These are phyloP conservation scores for Coprinopsis marcescibilis DNA, from an alignment of 768 basidiomycete species.

Conservation along the genomic window DNA sequence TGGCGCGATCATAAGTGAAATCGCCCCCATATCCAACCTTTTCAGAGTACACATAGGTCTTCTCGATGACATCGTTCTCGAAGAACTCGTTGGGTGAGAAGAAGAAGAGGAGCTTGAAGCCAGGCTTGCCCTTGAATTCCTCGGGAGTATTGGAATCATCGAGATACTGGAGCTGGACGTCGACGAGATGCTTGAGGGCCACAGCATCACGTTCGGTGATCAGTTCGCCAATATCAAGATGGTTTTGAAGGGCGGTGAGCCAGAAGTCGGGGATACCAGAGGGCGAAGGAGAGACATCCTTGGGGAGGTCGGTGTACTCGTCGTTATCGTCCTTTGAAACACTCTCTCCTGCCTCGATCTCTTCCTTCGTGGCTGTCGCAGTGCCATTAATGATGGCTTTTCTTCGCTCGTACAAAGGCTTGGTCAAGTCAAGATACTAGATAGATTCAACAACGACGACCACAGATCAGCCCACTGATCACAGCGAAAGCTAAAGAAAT, in stretches of 20 bases:
- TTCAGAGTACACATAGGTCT: slow-evolving; percentile 91
- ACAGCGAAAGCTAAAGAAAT: slow-evolving; percentile 8
- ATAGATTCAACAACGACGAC: too few species aligned
- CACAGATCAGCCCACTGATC: background rate
- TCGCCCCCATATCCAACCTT: slow-evolving; percentile 95
- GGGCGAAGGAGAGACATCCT: slow-evolving; percentile 37
- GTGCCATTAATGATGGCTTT: slow-evolving; percentile 77
- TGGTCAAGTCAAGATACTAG: slow-evolving; percentile 71
- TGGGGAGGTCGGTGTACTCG: slow-evolving; percentile 57
- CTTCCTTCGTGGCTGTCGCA: slow-evolving; percentile 67
- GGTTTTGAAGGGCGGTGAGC: slow-evolving; percentile 94
- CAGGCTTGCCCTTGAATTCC: slow-evolving; percentile 59
- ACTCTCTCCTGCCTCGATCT: slow-evolving; percentile 76
- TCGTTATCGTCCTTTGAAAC: slow-evolving; percentile 15
- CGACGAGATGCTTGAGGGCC: slow-evolving; percentile 77
- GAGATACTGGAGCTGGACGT: slow-evolving; percentile 79
- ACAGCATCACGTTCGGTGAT: slow-evolving; percentile 90
- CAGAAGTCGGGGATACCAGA: slow-evolving; percentile 90
- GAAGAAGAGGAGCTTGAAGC: slow-evolving; percentile 84
- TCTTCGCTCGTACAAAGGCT: slow-evolving; percentile 85
- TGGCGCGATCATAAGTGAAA: slow-evolving; percentile 92
- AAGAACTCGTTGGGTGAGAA: slow-evolving; percentile 87
- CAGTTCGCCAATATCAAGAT: slow-evolving; percentile 76
- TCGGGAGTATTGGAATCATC: slow-evolving; percentile 36
- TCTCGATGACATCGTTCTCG: slow-evolving; percentile 74